Evolutionary conservation across 192 early-diverging fungal genomes (phyloP), one percentile per base, ranked within the genome.

Genomic region (Coemansia sp.): DNA sequence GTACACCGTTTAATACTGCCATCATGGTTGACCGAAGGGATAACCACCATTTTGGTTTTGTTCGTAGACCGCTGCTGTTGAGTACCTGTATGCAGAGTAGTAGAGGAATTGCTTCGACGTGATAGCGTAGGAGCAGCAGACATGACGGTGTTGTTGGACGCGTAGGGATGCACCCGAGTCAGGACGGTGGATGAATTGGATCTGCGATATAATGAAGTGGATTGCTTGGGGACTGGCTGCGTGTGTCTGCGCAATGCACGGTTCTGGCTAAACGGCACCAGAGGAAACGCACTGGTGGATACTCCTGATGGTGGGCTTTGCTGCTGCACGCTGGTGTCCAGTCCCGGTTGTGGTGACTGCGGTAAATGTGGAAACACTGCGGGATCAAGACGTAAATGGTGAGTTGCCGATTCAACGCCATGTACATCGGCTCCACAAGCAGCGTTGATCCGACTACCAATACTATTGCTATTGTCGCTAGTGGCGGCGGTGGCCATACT

Each of bases 1-100:
- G 83, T 76, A 64, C 90, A 91, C 34, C 67, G 45, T 35, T 83
- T 83, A 51, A 35, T 65, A 3, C 71, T 61, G 20, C 80, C 80
- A 36, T 74, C 75, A 38, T 83, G 80, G 68, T 83, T 77, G 54
- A 83, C 74, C 0, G 80, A 72, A 7, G 80, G 80, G 8, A 83
- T 73, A 2, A 83, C 60, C 5, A 53, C n/a, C 17, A n/a, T 60
- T 12, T 51, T 41, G 36, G 59, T 32, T 18, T 61, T 61, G n/a
- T 22, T 41, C 22, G 38, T n/a, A 36, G 37, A 38, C 35, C 59
- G 59, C 11, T 32, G 12, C n/a, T 18, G 59, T 17, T 61, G 61
- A 6, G 60, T 53, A 61, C 28, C 28, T 57, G 52, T 38, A 36
- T 15, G 38, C 53, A 68, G 57, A 0, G 59, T 39, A 35, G 33